These are phyloP conservation scores for Circinella umbellata DNA, from an alignment of 371 early-diverging fungal species.

Conservation along the genomic window DNA sequence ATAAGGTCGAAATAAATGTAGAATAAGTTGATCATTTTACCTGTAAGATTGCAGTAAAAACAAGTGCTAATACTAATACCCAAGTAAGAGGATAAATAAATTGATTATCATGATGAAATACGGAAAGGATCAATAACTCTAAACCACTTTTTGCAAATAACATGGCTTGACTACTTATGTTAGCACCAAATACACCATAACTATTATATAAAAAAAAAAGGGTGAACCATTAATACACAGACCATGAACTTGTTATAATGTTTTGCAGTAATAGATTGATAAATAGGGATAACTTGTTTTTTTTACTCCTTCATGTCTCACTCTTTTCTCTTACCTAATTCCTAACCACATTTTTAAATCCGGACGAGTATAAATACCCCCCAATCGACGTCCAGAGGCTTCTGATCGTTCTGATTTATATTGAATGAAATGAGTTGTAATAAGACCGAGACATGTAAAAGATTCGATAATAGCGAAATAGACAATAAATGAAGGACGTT, in stretches of 20 bases:
- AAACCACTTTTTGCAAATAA: constrained; percentile 85
- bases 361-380: constrained; percentile 26
- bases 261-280: too few species aligned
- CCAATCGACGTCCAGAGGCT: constrained; percentile 3
- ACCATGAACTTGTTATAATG: background rate
- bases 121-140: constrained; percentile 71
- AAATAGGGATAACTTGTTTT: too few species aligned
- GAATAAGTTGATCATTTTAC: constrained; percentile 33
- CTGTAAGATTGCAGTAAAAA: constrained; percentile 71
- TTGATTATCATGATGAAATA: constrained; percentile 70
- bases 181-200: constrained; percentile 77
- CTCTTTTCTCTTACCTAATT: constrained; percentile 36
- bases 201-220: constrained; percentile 22
- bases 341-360: constrained; percentile 47
- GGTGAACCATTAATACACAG: background rate
- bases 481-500: constrained; percentile 72
- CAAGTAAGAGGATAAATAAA: constrained; percentile 77
- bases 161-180: constrained; percentile 80
- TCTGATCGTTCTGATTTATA: constrained; percentile 28
- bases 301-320: too few species aligned
- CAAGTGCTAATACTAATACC: constrained; percentile 70
- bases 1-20: background rate
- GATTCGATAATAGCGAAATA: constrained; percentile 70
- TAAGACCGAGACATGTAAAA: constrained; percentile 55
- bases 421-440: constrained; percentile 58